A percentile compares a stretch with the other conserved stretches of the same genome.
Evolutionary conservation across 805 yeast species (phyloP).

Genomic region (Yarrowia bubula): DNA sequence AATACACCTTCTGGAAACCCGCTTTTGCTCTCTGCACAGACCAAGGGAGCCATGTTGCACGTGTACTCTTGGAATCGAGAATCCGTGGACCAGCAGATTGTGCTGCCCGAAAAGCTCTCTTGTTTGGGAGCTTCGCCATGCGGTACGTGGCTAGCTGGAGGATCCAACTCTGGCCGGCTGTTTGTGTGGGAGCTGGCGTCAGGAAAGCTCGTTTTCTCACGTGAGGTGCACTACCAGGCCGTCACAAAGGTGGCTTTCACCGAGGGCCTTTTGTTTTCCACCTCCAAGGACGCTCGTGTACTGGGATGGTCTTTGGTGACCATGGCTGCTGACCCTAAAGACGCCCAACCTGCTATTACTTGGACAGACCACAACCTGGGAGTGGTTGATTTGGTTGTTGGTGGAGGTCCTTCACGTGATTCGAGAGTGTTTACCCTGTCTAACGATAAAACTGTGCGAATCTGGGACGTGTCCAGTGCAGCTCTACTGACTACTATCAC

Average conservation of each 20-base stretch:
- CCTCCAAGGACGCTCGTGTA: slow-evolving; percentile 79
- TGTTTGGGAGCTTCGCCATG: slow-evolving; percentile 51
- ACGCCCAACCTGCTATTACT: slow-evolving; percentile 33
- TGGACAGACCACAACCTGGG: slow-evolving; percentile 46
- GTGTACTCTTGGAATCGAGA: slow-evolving; percentile 67
- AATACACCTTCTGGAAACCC: slow-evolving; percentile 20
- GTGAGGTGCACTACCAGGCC: slow-evolving; percentile 81
- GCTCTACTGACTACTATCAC: slow-evolving; percentile 67
- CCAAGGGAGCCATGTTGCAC: slow-evolving; percentile 70
- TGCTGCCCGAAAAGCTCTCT: slow-evolving; percentile 75
- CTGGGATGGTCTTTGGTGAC: slow-evolving; percentile 69
- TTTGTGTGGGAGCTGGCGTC: slow-evolving; percentile 83
- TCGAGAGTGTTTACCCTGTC: slow-evolving; percentile 67
- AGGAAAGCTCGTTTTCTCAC: slow-evolving; percentile 68
- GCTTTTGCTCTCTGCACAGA: slow-evolving; percentile 49
- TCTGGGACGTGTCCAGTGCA: slow-evolving; percentile 55
- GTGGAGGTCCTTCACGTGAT: slow-evolving; percentile 56
- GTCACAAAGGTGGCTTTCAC: slow-evolving; percentile 57
- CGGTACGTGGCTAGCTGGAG: slow-evolving; percentile 57
- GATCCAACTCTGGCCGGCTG: slow-evolving; percentile 70
- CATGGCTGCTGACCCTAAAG: slow-evolving; percentile 39
- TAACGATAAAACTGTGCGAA: slow-evolving; percentile 68
- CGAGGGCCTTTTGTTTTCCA: slow-evolving; percentile 67
- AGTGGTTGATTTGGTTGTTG: slow-evolving; percentile 49
- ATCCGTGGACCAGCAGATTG: slow-evolving; percentile 72